These are phyloP conservation scores for Solanum sitiens DNA, from an alignment of 257 asterid genomes.

Conservation along the genomic window DNA sequence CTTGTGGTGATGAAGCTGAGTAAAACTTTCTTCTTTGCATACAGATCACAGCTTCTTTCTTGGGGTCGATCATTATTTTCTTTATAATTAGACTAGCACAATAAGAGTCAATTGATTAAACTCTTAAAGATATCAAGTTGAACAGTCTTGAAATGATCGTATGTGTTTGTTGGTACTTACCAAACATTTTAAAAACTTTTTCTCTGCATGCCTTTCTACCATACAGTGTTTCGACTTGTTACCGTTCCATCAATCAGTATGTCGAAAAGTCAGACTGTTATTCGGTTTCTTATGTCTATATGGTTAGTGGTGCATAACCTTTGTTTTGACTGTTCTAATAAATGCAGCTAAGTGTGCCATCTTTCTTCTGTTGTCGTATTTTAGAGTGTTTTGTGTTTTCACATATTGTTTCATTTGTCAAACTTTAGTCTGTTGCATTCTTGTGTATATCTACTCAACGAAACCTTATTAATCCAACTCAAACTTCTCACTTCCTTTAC, in stretches of 20 bases:
- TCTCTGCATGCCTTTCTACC: background rate
- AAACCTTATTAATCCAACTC: background rate
- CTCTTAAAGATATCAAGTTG: background rate
- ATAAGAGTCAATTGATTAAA: background rate
- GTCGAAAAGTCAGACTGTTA: background rate
- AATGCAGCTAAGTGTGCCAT: background rate
- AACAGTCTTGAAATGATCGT: background rate
- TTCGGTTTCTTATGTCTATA: background rate
- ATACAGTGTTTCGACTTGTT: background rate
- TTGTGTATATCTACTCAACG: background rate
- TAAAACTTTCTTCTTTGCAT: background rate
- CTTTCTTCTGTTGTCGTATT: background rate
- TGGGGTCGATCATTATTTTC: background rate
- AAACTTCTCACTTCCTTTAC: constrained; percentile 12
- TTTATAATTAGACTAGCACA: background rate
- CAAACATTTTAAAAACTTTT: background rate
- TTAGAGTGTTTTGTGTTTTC: background rate
- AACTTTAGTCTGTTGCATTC: background rate
- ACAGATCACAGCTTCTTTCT: background rate
- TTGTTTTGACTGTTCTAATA: background rate
- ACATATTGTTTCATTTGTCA: background rate
- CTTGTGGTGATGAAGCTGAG: background rate
- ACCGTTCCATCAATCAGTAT: background rate
- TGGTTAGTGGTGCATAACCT: background rate
- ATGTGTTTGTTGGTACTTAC: background rate